These are phyloP conservation scores for Aphanocladium album DNA, from an alignment of 2,329 filamentous ascomycete species.

Conservation along the genomic window DNA sequence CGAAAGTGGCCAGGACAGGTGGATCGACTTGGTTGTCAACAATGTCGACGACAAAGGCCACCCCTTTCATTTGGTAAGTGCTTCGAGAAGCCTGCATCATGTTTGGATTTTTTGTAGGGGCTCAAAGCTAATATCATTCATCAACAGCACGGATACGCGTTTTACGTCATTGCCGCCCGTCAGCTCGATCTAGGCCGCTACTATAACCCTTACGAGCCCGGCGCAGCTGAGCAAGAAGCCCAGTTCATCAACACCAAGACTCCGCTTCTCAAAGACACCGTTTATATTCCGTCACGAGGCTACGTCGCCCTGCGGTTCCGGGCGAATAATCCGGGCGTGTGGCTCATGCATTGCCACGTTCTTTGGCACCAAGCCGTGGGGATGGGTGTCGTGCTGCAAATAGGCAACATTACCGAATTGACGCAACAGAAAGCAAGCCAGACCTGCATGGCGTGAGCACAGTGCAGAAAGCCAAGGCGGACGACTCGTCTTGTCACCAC, in stretches of 20 bases:
- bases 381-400: slow-evolving; percentile 32
- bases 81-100: not conserved
- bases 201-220: slow-evolving; percentile 6
- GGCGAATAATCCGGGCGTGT: slow-evolving; percentile 32
- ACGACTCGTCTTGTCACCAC: not conserved
- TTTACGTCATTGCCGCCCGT: slow-evolving; percentile 14
- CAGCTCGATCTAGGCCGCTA: slow-evolving; percentile 9
- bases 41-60: slow-evolving; percentile 46
- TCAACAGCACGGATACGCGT: slow-evolving; percentile 18
- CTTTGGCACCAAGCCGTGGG: slow-evolving; percentile 34
- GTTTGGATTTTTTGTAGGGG: not conserved
- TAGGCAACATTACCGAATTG: slow-evolving; percentile 6
- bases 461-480: not conserved
- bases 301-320: slow-evolving; percentile 31
- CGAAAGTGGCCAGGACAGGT: slow-evolving; percentile 22
- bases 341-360: slow-evolving; percentile 35
- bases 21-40: slow-evolving; percentile 45
- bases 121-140: not conserved
- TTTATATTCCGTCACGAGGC: slow-evolving; percentile 29
- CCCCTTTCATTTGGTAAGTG: slow-evolving; percentile 42
- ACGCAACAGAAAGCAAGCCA: not conserved
- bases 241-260: slow-evolving; percentile 14
- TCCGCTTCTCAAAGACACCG: slow-evolving; percentile 30
- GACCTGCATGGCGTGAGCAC: not conserved
- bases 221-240: not conserved